Evolutionary conservation across 352 stramenopile species (phyloP), one percentile per base, ranked within the genome.

Genomic region (Halophytophthora batemanensis): DNA sequence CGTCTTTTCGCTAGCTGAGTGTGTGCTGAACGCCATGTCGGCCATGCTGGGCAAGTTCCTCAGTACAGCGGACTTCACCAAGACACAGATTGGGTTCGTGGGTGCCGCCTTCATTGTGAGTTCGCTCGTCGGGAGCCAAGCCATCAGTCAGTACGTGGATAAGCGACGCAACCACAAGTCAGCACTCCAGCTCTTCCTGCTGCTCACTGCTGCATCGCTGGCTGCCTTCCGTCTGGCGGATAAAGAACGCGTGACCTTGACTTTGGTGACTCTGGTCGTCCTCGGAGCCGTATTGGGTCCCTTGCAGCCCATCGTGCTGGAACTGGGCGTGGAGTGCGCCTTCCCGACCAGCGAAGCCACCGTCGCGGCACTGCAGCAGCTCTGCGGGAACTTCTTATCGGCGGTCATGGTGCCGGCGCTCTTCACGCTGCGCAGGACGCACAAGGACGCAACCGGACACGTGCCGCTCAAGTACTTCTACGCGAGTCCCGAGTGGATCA

Each of bases 331-430:
- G 13, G 80, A 91, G 41, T 91, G 80, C 18, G 67, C 80, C 2
- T 86, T 82, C 40, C 80, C 80, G 8, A 91, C 80, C 2, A 91
- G 77, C 37, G 80, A 88, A 43, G 76, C 80, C 8, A 89, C 80
- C 0, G 80, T 91, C 38, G 80, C 80, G 17, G 80, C 80, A 17
- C 63, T 91, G 1, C 77, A 89, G 35, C 80, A 91, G 35, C 75
- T 91, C 41, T 89, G 75, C 53, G 80, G 80, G 10, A 91, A 91
- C 50, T 86, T 91, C 22, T 45, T 91, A 2, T 89, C 77, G 23
- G 80, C 77, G 8, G 66, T 86, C 29, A 15, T 82, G 0, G 77
- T 90, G 11, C 80, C 77, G 11, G 64, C 63, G 0, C 47, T 90
- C 8, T 82, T 72, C 48, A 50, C 69, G 3, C 34, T 86, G 11